A percentile compares a stretch with the other conserved stretches of the same genome.
Evolutionary conservation across 148 eudicot genomes (phyloP).

Genomic region (Limonium bicolor): DNA sequence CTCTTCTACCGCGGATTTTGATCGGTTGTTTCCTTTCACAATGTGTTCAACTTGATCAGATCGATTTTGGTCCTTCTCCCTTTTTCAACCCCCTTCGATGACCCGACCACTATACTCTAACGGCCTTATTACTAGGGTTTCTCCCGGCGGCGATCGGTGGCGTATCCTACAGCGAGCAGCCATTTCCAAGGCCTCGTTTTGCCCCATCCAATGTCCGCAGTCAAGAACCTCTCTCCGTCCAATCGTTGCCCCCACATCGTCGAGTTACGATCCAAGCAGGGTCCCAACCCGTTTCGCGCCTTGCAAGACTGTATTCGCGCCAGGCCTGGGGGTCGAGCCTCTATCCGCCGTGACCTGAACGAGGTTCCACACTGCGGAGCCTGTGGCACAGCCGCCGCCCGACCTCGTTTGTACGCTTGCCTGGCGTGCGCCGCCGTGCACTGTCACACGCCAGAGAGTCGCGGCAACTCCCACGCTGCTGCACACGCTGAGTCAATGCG

Average conservation of each 20-base stretch:
- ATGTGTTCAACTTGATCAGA: slow-evolving; percentile 3
- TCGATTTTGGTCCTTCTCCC: not conserved
- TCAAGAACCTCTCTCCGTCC: slow-evolving; percentile 9
- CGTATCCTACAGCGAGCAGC: not conserved
- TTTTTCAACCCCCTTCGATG: too few relatives aligned
- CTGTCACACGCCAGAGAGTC: slow-evolving; percentile 16
- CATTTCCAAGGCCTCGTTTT: not conserved
- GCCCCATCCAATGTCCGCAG: slow-evolving; percentile 9
- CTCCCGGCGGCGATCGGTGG: not conserved
- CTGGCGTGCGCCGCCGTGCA: slow-evolving; percentile 37
- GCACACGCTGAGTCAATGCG: slow-evolving; percentile 16
- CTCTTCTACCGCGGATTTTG: too few relatives aligned
- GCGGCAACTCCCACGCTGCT: slow-evolving; percentile 19
- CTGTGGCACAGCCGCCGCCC: slow-evolving; percentile 5
- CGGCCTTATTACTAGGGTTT: slow-evolving; percentile 7
- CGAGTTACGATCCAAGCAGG: slow-evolving; percentile 33
- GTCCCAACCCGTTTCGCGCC: slow-evolving; percentile 29
- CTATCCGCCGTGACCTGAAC: slow-evolving; percentile 23
- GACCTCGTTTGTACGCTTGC: slow-evolving; percentile 43
- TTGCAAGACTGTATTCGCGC: slow-evolving; percentile 28
- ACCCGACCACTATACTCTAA: not conserved
- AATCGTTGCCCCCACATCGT: slow-evolving; percentile 28
- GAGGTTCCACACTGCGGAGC: slow-evolving; percentile 20
- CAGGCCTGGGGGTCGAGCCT: slow-evolving; percentile 39
- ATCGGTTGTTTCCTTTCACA: too few relatives aligned